Conservation (phyloP, 148 eudicot species). For the Rhododendron molle region DNA sequence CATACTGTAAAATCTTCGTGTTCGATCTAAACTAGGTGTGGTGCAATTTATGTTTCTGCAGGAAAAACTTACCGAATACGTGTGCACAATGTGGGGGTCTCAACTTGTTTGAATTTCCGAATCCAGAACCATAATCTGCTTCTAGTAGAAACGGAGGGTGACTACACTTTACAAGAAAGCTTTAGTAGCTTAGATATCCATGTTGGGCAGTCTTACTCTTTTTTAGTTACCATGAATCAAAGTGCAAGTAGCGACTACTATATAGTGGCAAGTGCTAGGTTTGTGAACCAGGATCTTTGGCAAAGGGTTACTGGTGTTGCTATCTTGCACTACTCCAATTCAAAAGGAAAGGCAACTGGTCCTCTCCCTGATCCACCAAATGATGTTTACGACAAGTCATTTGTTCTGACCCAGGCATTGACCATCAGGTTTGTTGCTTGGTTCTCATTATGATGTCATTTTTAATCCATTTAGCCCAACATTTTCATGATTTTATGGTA, state of each 20-base stretch:
- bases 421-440: conserved; percentile 66
- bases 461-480: neutral
- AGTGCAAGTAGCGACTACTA: conserved; percentile 93
- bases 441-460: neutral
- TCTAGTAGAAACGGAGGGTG: conserved; percentile 89
- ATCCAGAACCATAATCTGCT: conserved; percentile 88
- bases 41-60: conserved; percentile 11
- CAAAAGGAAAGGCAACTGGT: conserved; percentile 89
- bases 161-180: conserved; percentile 84
- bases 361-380: conserved; percentile 93
- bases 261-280: conserved; percentile 89
- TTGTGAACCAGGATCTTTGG: conserved; percentile 76
- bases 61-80: conserved; percentile 89
- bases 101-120: conserved; percentile 93
- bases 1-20: neutral
- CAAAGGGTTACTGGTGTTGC: conserved; percentile 88
- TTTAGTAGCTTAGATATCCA: conserved; percentile 93
- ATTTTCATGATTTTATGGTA: neutral
- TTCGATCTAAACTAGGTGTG: neutral
- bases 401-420: conserved; percentile 92
- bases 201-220: conserved; percentile 91
- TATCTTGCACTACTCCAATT: conserved; percentile 76
- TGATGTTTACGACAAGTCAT: conserved; percentile 83
- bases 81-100: conserved; percentile 86
- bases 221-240: conserved; percentile 86